Base-by-base conservation (phyloP, 2,329 filamentous ascomycete species). In the Gnomoniopsis smithogilvyi region DNA sequence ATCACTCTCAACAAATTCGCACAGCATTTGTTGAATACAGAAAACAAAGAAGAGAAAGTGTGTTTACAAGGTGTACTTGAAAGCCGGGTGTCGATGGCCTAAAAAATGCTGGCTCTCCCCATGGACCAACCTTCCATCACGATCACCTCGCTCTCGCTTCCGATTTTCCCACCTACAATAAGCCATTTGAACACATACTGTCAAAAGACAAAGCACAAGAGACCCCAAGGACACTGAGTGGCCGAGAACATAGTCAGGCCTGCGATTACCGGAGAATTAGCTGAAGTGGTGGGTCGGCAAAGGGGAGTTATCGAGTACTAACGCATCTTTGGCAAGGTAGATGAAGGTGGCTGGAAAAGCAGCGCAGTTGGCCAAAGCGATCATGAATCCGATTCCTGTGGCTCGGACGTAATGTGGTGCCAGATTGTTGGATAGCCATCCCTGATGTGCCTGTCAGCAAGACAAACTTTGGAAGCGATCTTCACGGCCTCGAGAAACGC, bases 311-410 rank as follows among this genome's bases (percentile, higher is more conserved):
- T 3, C 11, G 30, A 36, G 11, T 36, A 71, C 72, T 66, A 65
- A 74, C 66, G 71, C 73, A 65, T 79, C 76, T 58, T 70, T 64
- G n/a, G 68, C 64, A 3, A 80, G 67, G 62, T 78, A 78, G 21
- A 75, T 75, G 56, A 77, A 78, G 0, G 77, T 75, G 2, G 74
- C 76, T 10, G 77, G 70, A 55, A 79, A 79, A 10, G 76, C 75
- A 10, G 73, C 70, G 62, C 72, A 73, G 57, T 77, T 77, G 11
- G 73, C 73, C 43, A 77, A 64, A 6, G 72, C 72, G 36, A 78
- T 74, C 51, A 76, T 70, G 45, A 75, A 69, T 0, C 75, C 75
- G 1, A 75, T 68, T 6, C 75, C 74, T 0, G 74, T 77, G 2
- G 74, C 75, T 58, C 74, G 70, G 30, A 74, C 72, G 54, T 76